These are phyloP conservation scores for Babesia bovis DNA, from an alignment of 169 alveolate genomes.

Conservation along the genomic window DNA sequence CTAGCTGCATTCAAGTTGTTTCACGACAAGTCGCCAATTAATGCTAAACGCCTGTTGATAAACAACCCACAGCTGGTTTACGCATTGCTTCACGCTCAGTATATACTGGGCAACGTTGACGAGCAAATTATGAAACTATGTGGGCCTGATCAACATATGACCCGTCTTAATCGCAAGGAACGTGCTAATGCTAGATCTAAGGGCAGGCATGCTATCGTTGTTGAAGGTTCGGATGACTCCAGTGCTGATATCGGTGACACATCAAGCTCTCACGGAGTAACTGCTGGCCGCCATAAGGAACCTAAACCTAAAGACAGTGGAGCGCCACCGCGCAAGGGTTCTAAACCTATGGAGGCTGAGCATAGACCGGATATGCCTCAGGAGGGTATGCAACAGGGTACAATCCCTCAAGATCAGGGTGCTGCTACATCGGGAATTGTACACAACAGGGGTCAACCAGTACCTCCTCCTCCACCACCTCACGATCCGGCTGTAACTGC, in stretches of 20 bases:
- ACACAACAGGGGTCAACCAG: background rate
- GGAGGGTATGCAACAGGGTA: background rate
- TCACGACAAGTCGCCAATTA: conserved; percentile 41
- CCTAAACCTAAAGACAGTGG: background rate
- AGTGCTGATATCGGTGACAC: background rate
- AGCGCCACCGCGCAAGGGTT: background rate
- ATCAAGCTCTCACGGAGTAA: background rate
- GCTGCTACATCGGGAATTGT: background rate
- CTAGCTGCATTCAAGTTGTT: conserved; percentile 54
- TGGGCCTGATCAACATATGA: conserved; percentile 31
- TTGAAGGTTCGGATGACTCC: background rate
- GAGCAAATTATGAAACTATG: conserved; percentile 36
- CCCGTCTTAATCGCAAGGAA: conserved; percentile 45
- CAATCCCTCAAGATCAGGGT: background rate
- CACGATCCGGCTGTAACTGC: background rate
- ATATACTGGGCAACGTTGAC: conserved; percentile 60
- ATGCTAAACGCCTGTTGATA: conserved; percentile 46
- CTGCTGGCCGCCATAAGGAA: conserved; percentile 3
- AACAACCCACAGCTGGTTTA: conserved; percentile 67
- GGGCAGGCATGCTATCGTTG: background rate
- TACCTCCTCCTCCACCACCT: background rate
- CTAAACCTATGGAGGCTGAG: background rate
- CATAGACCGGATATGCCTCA: background rate
- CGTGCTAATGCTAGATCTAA: background rate
- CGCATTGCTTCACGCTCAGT: conserved; percentile 60